Conservation (phyloP, 345 rosid genomes). For the Dipteronia sinensis region DNA sequence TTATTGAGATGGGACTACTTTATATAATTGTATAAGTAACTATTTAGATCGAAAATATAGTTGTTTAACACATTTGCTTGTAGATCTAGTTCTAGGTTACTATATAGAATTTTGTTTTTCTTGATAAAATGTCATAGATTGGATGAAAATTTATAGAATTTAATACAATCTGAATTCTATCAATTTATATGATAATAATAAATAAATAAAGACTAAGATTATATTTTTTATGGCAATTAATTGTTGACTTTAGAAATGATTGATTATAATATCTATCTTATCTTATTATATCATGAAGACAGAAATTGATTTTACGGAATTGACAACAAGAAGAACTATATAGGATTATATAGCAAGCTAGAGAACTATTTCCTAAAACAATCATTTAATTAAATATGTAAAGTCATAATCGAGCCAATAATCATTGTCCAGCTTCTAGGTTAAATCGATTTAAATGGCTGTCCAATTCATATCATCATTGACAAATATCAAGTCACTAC, state of each 20-base stretch:
- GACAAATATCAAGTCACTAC: neutral
- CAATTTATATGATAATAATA: too few species aligned
- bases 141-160: too few species aligned
- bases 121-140: too few species aligned
- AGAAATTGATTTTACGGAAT: neutral
- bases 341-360: neutral
- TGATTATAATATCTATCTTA: neutral
- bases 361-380: neutral
- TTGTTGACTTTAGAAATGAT: neutral
- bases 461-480: neutral
- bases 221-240: too few species aligned
- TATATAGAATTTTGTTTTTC: neutral
- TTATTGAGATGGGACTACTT: too few species aligned
- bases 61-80: too few species aligned
- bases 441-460: neutral
- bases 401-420: neutral
- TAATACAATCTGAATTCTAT: neutral
- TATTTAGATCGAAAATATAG: too few species aligned
- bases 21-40: too few species aligned
- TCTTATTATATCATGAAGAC: neutral
- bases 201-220: neutral
- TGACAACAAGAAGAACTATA: neutral
- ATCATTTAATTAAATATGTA: neutral
- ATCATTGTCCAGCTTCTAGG: neutral
- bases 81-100: too few species aligned